Conservation (phyloP, 768 basidiomycete genomes). For the Pleurotus tuber-regium region DNA sequence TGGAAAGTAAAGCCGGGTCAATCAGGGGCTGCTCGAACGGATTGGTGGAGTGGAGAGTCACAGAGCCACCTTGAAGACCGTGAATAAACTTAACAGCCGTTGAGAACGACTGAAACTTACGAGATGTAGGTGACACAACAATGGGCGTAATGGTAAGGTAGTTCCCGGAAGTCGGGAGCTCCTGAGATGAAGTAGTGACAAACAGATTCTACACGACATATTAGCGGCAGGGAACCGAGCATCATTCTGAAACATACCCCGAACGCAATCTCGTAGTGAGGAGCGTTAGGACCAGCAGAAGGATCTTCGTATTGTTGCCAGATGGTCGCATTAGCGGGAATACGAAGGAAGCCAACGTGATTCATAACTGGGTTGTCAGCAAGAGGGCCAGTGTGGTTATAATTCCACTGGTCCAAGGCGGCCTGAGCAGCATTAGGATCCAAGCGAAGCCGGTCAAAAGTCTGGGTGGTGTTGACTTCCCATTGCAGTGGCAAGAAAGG, state of each 20-base stretch:
- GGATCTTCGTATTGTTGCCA: slow-evolving; percentile 20
- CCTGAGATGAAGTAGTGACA: slow-evolving; percentile 14
- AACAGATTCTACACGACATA: slow-evolving; percentile 3
- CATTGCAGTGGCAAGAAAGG: slow-evolving; percentile 14
- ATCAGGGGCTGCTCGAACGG: slow-evolving; percentile 48
- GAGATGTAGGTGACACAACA: slow-evolving; percentile 13
- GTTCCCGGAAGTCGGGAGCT: slow-evolving; percentile 23
- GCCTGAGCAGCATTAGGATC: slow-evolving; percentile 19
- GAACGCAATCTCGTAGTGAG: slow-evolving; percentile 21
- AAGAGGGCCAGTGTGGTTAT: slow-evolving; percentile 17
- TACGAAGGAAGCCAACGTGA: slow-evolving; percentile 20
- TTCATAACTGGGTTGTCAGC: neutral
- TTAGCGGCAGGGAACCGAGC: neutral
- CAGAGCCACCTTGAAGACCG: slow-evolving; percentile 29
- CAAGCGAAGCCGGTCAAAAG: slow-evolving; percentile 22
- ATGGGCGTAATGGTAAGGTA: slow-evolving; percentile 26
- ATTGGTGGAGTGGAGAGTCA: slow-evolving; percentile 37
- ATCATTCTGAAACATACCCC: slow-evolving; percentile 13
- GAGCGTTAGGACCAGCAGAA: slow-evolving; percentile 19
- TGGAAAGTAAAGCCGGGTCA: slow-evolving; percentile 43
- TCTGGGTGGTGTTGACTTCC: slow-evolving; percentile 24
- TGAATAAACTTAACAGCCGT: too few species aligned
- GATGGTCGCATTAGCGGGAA: slow-evolving; percentile 15
- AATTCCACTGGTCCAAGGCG: slow-evolving; percentile 26
- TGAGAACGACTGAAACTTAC: neutral